A percentile compares a stretch with the other conserved stretches of the same genome.
Conservation (phyloP, 108 stramenopile genomes). For the Nitzschia sp. region DNA sequence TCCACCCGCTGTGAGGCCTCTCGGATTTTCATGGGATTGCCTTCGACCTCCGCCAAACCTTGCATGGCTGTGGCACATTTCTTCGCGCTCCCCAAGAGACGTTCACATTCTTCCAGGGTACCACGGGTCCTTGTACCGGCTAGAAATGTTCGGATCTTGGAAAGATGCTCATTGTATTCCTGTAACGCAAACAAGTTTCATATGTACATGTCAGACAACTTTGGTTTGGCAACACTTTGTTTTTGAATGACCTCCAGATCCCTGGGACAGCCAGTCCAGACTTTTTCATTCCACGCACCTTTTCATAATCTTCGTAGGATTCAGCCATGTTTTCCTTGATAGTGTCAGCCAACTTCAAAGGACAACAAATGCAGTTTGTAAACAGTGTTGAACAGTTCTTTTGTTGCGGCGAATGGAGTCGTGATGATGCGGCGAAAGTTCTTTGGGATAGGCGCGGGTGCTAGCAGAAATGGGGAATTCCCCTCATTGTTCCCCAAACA, state of each 20-base stretch:
- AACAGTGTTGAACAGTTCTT: too few species aligned
- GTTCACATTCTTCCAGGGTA: conserved; percentile 60
- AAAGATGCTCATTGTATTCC: conserved; percentile 69
- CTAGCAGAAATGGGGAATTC: too few species aligned
- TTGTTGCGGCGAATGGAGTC: too few species aligned
- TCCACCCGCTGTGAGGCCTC: conserved; percentile 59
- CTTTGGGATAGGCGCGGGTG: too few species aligned
- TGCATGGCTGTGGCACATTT: conserved; percentile 72
- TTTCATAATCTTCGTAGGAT: conserved; percentile 65
- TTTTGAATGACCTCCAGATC: not conserved
- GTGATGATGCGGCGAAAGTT: too few species aligned
- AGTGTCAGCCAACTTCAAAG: not conserved
- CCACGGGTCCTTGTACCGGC: conserved; percentile 46
- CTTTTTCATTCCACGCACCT: conserved; percentile 36
- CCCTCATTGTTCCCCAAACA: too few species aligned
- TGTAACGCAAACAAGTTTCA: conserved; percentile 12
- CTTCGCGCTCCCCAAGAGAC: conserved; percentile 55
- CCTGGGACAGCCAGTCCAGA: not conserved
- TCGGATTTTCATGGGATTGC: conserved; percentile 58
- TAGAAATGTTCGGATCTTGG: conserved; percentile 65
- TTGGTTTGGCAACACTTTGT: not conserved
- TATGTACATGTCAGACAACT: not conserved
- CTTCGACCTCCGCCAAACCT: conserved; percentile 73
- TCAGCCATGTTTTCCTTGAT: conserved; percentile 18
- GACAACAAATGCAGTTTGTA: too few species aligned